These are phyloP conservation scores for Lenwebbia sp. DNA, from an alignment of 345 rosid genomes.

Conservation along the genomic window DNA sequence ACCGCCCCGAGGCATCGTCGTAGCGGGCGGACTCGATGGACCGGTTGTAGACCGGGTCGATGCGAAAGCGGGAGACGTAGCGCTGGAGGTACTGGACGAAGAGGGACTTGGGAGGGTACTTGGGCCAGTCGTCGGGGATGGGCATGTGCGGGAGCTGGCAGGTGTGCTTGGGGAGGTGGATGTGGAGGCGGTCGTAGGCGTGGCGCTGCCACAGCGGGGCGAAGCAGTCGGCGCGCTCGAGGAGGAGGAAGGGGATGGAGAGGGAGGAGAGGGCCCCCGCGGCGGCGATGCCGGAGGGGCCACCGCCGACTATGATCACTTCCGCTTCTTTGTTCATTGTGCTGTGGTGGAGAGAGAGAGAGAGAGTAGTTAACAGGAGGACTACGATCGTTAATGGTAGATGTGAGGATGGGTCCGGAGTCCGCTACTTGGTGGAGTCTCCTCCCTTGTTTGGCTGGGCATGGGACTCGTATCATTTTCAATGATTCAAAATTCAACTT, in stretches of 20 bases:
- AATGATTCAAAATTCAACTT: not conserved
- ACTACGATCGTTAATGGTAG: not conserved
- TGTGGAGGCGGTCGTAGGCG: constrained; percentile 62
- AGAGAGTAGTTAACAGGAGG: not conserved
- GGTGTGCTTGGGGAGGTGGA: constrained; percentile 52
- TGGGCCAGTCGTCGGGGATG: constrained; percentile 31
- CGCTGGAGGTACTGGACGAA: constrained; percentile 49
- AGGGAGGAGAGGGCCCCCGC: constrained; percentile 45
- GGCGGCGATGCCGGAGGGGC: constrained; percentile 62
- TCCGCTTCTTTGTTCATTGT: not conserved
- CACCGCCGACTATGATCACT: constrained; percentile 60
- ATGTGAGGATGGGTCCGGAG: not conserved
- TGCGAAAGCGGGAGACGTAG: constrained; percentile 42
- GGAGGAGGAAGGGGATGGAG: constrained; percentile 53
- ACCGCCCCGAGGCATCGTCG: constrained; percentile 19
- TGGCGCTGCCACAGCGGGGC: constrained; percentile 67
- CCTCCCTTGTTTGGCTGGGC: not conserved
- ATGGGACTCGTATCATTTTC: not conserved
- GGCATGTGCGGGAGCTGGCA: constrained; percentile 48
- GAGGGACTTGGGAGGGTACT: constrained; percentile 27
- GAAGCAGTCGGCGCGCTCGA: constrained; percentile 51
- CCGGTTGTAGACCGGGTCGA: constrained; percentile 36
- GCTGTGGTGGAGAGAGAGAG: not conserved
- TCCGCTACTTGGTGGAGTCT: not conserved
- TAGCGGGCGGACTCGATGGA: constrained; percentile 32